Percentiles rank a stretch among this genome's conserved stretches.
Conservation (phyloP, 2,329 filamentous ascomycete genomes). For the Aspergillus quadrilineatus region DNA sequence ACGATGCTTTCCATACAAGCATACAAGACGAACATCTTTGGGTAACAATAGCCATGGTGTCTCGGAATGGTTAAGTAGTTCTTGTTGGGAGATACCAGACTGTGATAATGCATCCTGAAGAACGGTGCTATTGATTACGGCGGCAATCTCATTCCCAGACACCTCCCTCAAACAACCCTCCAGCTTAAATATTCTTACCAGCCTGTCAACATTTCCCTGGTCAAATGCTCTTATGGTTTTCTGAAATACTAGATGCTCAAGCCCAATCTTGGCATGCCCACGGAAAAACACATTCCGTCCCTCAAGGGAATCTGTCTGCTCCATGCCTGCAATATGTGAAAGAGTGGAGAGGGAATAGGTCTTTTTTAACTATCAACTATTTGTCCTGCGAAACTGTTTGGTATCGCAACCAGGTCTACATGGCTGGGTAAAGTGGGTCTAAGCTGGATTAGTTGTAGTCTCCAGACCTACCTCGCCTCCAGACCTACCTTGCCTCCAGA, state of each 20-base stretch:
- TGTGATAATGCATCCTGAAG: not conserved
- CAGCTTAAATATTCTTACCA: not conserved
- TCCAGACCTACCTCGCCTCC: no score
- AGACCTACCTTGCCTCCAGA: no score
- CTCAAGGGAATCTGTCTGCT: not conserved
- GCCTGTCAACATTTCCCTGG: not conserved
- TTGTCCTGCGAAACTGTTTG: no score
- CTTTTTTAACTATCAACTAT: no score
- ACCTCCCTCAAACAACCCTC: not conserved
- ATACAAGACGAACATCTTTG: not conserved
- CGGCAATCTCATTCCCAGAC: slow-evolving; percentile 1
- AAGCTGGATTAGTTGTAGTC: no score
- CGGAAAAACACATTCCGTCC: not conserved
- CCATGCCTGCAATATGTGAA: not conserved
- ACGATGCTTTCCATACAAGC: not conserved
- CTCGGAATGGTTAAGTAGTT: not conserved
- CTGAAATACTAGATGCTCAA: not conserved
- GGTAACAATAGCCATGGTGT: not conserved
- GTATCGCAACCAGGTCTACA: no score
- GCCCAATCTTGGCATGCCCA: not conserved
- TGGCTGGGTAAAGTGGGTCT: no score
- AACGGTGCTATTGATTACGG: not conserved
- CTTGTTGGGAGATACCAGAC: not conserved
- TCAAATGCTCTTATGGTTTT: not conserved
- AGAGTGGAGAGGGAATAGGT: no score